Evolutionary conservation across 345 rosid species (phyloP).

Genomic region (Acer negundo): DNA sequence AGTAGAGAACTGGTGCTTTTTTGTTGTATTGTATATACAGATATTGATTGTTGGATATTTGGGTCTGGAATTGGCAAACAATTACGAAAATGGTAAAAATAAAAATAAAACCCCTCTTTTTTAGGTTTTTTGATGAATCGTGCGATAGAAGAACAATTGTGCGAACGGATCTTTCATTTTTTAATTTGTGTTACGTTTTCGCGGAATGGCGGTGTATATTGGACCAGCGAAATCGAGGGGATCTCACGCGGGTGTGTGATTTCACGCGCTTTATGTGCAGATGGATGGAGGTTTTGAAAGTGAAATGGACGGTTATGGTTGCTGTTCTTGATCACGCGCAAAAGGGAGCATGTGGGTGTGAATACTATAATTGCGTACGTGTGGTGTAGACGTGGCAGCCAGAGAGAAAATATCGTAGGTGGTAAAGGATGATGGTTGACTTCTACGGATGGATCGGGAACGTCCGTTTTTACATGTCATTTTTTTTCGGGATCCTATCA

Average conservation of each 20-base stretch:
- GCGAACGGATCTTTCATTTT: constrained; percentile 8
- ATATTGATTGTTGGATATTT: background rate
- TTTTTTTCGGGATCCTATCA: too few species aligned
- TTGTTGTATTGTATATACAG: background rate
- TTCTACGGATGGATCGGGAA: background rate
- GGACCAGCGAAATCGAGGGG: background rate
- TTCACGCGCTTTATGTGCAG: background rate
- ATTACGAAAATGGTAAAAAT: constrained; percentile 23
- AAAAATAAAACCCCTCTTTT: background rate
- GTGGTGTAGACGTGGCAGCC: background rate
- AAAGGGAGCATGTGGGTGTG: background rate
- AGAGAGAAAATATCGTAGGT: background rate
- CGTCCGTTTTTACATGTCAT: background rate
- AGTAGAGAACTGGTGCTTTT: too few species aligned
- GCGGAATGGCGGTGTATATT: background rate
- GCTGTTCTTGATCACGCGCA: background rate
- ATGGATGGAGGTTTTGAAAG: background rate
- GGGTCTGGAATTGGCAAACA: background rate
- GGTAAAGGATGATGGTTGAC: background rate
- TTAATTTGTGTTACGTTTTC: background rate
- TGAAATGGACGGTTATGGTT: background rate
- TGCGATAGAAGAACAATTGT: background rate
- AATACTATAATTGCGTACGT: background rate
- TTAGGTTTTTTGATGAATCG: background rate
- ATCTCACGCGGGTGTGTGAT: background rate